Evolutionary conservation across 108 stramenopile genomes (phyloP), one percentile per base, ranked within the genome.

Genomic region (Chaetoceros tenuissimus): DNA sequence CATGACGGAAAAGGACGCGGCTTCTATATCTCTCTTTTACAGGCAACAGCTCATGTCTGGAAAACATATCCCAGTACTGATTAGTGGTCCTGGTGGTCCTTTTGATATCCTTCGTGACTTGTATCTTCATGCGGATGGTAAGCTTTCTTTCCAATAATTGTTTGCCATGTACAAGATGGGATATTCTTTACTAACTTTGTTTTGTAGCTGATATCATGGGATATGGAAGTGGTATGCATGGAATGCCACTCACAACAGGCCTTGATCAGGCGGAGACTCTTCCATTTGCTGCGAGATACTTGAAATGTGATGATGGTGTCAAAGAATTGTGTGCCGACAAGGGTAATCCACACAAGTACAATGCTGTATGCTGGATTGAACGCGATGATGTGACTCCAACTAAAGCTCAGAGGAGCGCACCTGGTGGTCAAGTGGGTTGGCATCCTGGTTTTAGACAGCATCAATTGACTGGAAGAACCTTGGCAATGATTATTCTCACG

Each of bases 391-490:
- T 72, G 10, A 56, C 43, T 47, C 87, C 87, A 23, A 46, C 73
- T 19, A 57, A 28, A 19, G 54, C 69, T 50, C 75, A 75, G 67
- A 43, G 47, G 5, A 31, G 51, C 13, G 46, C 27, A 2, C 60
- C 62, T 8, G 48, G 22, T 26, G 64, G 71, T 22, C 77, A 68
- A 57, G 73, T 70, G 30, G 64, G 67, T 50, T 76, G 72, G 74
- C 58, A 92, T 68, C 71, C 90, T 10, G 86, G 86, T 52, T 92
- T 81, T 81, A 68, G 84, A 54, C 48, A 46, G 22, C 90, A 92
- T 51, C 84, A 92, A 53, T 55, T 85, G n/a, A 72, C 63, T 28
- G 90, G 82, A 19, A 70, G 82, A 21, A 71, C 69, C 7, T 57
- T 87, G 23, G 80, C 82, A 1, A 71, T 84, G 54, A 65, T 43